A percentile compares a stretch with the other conserved stretches of the same genome.
These are phyloP conservation scores for Saksenaea oblongispora DNA, from an alignment of 371 early-diverging fungal genomes.

Conservation along the genomic window DNA sequence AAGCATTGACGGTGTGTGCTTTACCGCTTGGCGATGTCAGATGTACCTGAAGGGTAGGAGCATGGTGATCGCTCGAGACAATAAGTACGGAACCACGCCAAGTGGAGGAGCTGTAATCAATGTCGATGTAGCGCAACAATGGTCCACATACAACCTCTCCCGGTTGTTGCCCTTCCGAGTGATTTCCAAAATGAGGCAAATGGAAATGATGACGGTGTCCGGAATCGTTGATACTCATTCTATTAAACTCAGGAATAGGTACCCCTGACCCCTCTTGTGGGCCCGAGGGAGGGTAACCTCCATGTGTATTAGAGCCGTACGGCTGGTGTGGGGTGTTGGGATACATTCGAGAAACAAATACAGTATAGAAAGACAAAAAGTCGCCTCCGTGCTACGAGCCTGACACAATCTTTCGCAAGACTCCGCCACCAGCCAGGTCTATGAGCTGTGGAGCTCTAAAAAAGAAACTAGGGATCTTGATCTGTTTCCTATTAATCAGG, in stretches of 20 bases:
- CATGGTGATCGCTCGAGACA: slow-evolving; percentile 22
- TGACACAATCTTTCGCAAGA: background rate
- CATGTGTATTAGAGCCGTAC: background rate
- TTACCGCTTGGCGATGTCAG: slow-evolving; percentile 9
- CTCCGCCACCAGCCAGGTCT: background rate
- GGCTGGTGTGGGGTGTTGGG: background rate
- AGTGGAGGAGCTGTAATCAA: slow-evolving; percentile 20
- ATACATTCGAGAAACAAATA: background rate
- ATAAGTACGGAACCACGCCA: slow-evolving; percentile 41
- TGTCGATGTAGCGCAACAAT: slow-evolving; percentile 32
- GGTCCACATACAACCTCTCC: slow-evolving; percentile 34
- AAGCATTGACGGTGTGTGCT: slow-evolving; percentile 6
- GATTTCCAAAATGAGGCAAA: background rate
- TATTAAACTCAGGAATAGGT: slow-evolving; percentile 11
- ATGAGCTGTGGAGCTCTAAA: no score
- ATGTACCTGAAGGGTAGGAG: slow-evolving; percentile 20
- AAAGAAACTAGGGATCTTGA: no score
- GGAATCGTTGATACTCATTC: slow-evolving; percentile 9
- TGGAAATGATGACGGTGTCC: background rate
- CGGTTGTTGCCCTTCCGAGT: background rate
- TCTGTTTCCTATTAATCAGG: no score
- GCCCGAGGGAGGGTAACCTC: background rate
- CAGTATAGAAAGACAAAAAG: background rate
- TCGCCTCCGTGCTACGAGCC: background rate
- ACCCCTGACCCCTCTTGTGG: background rate